These are phyloP conservation scores for Flaveria brownii DNA, from an alignment of 129 eudicot genomes.

Conservation along the genomic window DNA sequence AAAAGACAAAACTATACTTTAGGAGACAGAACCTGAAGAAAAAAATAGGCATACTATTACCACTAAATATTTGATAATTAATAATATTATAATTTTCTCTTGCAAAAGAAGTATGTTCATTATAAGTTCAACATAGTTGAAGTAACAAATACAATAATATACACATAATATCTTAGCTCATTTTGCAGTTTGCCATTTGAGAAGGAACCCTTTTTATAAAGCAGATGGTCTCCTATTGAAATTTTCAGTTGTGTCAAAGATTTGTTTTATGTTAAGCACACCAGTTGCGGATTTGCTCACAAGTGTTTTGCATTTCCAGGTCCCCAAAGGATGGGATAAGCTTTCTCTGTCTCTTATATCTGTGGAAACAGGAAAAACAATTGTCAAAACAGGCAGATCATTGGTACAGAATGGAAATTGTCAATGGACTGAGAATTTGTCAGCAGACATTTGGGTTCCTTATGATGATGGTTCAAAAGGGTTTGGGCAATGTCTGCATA, in stretches of 20 bases:
- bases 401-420: constrained; percentile 59
- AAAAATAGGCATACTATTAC: not conserved
- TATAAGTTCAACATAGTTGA: constrained; percentile 15
- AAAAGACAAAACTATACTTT: not conserved
- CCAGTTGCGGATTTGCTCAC: constrained; percentile 25
- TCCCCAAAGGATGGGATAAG: constrained; percentile 86
- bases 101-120: not conserved
- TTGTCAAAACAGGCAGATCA: constrained; percentile 56
- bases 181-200: constrained; percentile 11
- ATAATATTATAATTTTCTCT: not conserved
- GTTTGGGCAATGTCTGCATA: constrained; percentile 46
- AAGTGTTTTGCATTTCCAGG: constrained; percentile 44
- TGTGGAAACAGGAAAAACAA: constrained; percentile 61
- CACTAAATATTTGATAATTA: not conserved
- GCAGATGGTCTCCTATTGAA: constrained; percentile 3
- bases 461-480: constrained; percentile 50
- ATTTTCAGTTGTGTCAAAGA: constrained; percentile 15
- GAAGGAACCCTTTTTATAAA: not conserved
- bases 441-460: constrained; percentile 56
- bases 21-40: not conserved
- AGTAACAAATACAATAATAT: not conserved
- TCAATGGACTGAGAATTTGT: constrained; percentile 59
- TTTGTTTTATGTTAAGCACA: constrained; percentile 14
- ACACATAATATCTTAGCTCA: not conserved
- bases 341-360: constrained; percentile 61